Conservation (phyloP, 257 asterid species). For the Solanum habrochaites region DNA sequence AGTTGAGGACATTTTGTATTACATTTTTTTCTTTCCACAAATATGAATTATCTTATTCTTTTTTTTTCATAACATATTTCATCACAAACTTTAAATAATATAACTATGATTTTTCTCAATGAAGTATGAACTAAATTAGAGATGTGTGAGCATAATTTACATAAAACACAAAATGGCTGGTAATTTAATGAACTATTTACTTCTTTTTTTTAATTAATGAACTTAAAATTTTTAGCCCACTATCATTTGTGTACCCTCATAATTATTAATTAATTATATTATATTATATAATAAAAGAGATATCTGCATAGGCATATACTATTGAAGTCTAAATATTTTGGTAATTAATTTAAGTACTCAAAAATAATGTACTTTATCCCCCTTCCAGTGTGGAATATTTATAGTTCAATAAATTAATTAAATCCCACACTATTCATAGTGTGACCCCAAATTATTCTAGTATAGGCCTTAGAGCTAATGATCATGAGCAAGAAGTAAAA, state of each 20-base stretch:
- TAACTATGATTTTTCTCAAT: background rate
- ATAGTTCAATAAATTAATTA: background rate
- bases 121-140: background rate
- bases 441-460: background rate
- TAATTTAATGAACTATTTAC: background rate
- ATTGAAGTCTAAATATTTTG: background rate
- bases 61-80: no score
- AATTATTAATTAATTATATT: background rate
- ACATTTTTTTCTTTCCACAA: no score
- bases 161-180: background rate
- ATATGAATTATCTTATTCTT: no score
- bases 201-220: background rate
- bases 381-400: background rate
- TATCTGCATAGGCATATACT: background rate
- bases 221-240: background rate
- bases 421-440: background rate
- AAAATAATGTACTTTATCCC: background rate
- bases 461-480: background rate
- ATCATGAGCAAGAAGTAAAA: background rate
- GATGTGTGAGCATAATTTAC: background rate
- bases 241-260: background rate
- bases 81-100: no score
- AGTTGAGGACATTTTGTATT: background rate
- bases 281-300: background rate
- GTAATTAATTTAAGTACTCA: background rate